Evolutionary conservation across 2,329 filamentous ascomycete species (phyloP), one percentile per base, ranked within the genome.

Genomic region (Bipolaris victoriae): DNA sequence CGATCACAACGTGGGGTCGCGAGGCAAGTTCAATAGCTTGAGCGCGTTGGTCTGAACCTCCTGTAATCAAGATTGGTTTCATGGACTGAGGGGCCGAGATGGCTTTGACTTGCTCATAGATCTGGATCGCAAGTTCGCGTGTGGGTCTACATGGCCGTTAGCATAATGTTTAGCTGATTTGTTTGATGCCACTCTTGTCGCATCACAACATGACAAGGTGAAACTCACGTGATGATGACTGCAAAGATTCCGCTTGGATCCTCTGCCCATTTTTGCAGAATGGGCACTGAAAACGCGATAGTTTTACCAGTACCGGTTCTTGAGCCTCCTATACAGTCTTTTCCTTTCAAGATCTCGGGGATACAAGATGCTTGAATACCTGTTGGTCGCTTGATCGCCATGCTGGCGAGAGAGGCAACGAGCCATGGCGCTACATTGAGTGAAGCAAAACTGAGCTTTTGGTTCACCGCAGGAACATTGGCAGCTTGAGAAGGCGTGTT

Each of bases 241-340:
- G 87, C 94, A 76, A 91, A 99, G 67, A 98, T 94, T 41, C 92
- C 95, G 57, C 89, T 89, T 0, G 95, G 95, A 79, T 99, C 93
- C 71, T 92, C 86, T 2, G 94, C 88, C 92, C 93, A 98, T 76
- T 89, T 90, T 75, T 98, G 94, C 62, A 99, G 80, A 58, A 99
- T 96, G 0, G 95, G 95, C 9, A 93, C 92, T 1, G 94, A 91
- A 77, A 99, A 99, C 1, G 95, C 93, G 41, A 98, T 88, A 3
- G 95, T 99, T 81, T 99, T 99, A 78, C 95, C 95, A 11, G 94
- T 97, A 81, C 95, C 95, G 0, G 95, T 99, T 61, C 92, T 85
- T 72, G 91, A 96, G 36, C 93, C 93, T 72, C 95, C 95, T 67
- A 99, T 97, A 73, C 71, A 97, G 78, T 99, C 93, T 67, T 90